Evolutionary conservation across 1,284 basidiomycete species (phyloP), one percentile per base, ranked within the genome.

Genomic region (Ceratobasidium papillatum): DNA sequence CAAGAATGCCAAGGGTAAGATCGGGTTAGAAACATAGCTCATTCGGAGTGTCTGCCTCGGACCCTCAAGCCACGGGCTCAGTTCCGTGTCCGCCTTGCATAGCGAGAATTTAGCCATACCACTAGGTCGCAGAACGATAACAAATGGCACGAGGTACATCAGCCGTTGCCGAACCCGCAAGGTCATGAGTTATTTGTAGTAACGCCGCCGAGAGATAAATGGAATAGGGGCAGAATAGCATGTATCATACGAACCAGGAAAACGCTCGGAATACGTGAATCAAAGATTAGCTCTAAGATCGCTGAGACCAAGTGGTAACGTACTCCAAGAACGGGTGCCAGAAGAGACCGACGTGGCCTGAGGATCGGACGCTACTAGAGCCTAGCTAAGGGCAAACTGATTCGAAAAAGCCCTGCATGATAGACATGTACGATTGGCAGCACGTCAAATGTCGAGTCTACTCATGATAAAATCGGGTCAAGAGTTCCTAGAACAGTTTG

Each of bases 21-120:
- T 59, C 51, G 51, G 27, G 51, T 34, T 38, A 7, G 34, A 3
- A 59, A 32, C n/a, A 54, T 36, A 56, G 17, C 25, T 56, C 25
- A 27, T 36, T 32, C 34, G 22, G 56, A 59, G 19, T 32, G 17
- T 30, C 17, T 3, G 34, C 3, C 32, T 36, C 34, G 34, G 56
- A 59, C 56, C 32, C 56, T 59, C 32, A 30, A 59, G 56, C 27
- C 19, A 30, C n/a, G 56, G 19, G 30, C 56, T 59, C 56, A 59
- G 52, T 56, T 56, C 52, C 52, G 27, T 32, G 12, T 25, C 30
- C 27, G 30, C 5, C 52, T 30, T 30, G 14, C 2, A 30, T 56
- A 27, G 52, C 27, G 52, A 27, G 17, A 56, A n/a, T 56, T 56
- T 11, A 30, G 52, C 52, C 19, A 8, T 12, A 27, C 17, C 12